Conservation (phyloP, 768 basidiomycete species). For the Lactarius akahatsu region DNA sequence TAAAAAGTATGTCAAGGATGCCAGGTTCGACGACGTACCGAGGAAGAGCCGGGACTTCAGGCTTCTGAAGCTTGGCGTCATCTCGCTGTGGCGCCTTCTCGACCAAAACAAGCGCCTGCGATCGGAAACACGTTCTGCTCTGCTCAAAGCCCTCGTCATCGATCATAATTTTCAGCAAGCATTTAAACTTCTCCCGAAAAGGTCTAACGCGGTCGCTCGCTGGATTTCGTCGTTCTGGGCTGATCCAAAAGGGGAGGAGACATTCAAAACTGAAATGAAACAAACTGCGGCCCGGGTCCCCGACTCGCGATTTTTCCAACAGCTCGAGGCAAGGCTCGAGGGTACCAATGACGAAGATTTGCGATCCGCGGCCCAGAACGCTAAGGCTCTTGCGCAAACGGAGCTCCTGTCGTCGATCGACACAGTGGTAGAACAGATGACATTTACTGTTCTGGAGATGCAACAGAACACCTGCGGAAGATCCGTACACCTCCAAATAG, state of each 20-base stretch:
- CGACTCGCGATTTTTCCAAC: constrained; percentile 20
- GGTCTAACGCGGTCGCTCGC: background rate
- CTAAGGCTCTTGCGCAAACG: background rate
- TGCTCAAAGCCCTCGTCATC: constrained; percentile 2
- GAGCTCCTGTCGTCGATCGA: constrained; percentile 13
- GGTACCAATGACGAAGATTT: background rate
- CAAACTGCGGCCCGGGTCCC: background rate
- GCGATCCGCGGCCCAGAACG: background rate
- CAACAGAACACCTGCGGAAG: constrained; percentile 13
- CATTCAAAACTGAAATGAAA: constrained; percentile 13
- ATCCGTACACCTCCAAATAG: constrained; percentile 1
- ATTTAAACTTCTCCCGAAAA: background rate
- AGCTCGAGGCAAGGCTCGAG: too few relatives aligned
- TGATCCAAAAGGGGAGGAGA: background rate
- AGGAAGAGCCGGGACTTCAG: background rate
- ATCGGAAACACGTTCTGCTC: background rate
- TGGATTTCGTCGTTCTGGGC: background rate
- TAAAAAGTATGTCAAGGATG: background rate
- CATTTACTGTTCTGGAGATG: background rate
- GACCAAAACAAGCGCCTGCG: background rate
- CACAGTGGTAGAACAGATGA: background rate
- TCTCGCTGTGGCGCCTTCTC: background rate
- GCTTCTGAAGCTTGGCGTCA: constrained; percentile 3
- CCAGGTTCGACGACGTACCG: background rate
- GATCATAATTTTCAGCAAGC: background rate